Percentiles rank a stretch among this genome's conserved stretches.
These are phyloP conservation scores for Annulohypoxylon moriforme DNA, from an alignment of 495 filamentous ascomycete species.

Conservation along the genomic window DNA sequence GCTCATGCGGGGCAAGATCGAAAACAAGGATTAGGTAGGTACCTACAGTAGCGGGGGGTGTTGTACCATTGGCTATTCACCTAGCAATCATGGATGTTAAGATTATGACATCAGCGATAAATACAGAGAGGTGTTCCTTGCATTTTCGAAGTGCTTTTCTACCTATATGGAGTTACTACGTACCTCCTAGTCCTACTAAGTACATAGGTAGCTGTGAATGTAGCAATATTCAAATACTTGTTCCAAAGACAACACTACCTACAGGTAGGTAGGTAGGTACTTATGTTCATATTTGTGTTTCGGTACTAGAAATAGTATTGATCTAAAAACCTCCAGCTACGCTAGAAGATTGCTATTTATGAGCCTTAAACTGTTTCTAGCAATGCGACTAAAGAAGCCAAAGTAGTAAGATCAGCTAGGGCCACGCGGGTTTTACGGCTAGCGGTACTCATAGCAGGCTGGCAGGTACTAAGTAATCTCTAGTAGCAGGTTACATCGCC, in stretches of 20 bases:
- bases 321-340: neutral
- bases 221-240: no score
- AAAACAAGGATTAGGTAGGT: conserved; percentile 11
- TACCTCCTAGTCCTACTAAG: neutral
- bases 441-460: conserved; percentile 16
- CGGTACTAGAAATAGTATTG: neutral
- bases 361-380: neutral
- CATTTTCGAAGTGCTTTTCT: no score
- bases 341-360: neutral
- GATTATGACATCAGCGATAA: conserved; percentile 27
- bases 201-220: neutral
- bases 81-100: no score
- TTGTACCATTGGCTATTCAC: conserved; percentile 16
- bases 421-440: conserved; percentile 6
- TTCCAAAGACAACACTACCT: neutral
- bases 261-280: no score
- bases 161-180: neutral
- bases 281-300: neutral
- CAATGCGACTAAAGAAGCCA: neutral
- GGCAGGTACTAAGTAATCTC: conserved; percentile 5
- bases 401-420: neutral
- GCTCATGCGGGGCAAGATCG: conserved; percentile 30
- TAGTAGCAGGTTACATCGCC: conserved; percentile 5
- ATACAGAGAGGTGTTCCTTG: conserved; percentile 14
- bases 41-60: no score